Conservation (phyloP, 78 protist species). For the Protostelium mycophagum region DNA sequence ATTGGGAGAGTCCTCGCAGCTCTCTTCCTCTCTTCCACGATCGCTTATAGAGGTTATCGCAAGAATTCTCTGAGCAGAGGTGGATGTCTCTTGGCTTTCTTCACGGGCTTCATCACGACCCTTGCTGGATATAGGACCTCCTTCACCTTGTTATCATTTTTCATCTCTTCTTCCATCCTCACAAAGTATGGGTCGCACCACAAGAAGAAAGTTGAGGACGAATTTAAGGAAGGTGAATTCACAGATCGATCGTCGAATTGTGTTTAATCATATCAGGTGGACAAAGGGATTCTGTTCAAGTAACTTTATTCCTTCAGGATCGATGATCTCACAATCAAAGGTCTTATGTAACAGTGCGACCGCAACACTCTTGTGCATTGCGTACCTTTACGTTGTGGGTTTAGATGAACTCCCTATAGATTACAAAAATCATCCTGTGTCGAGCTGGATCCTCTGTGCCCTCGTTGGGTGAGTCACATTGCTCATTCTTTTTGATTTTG, state of each 20-base stretch:
- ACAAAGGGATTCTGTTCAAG: conserved; percentile 52
- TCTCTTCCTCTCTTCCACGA: not conserved
- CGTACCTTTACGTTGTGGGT: not conserved
- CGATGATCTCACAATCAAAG: too few relatives aligned
- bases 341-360: conserved; percentile 47
- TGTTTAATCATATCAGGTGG: conserved; percentile 15
- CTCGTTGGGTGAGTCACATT: conserved; percentile 9
- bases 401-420: not conserved
- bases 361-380: conserved; percentile 1
- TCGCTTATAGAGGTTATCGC: conserved; percentile 13
- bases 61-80: conserved; percentile 19
- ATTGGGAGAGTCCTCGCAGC: not conserved
- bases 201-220: conserved; percentile 46
- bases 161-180: conserved; percentile 27
- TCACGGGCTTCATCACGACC: conserved; percentile 11
- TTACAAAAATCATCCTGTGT: conserved; percentile 4
- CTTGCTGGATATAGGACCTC: conserved; percentile 8
- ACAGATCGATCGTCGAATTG: not conserved
- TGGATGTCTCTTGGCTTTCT: conserved; percentile 30
- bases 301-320: too few relatives aligned
- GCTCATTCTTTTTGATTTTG: not conserved
- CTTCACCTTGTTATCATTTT: conserved; percentile 14
- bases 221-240: conserved; percentile 7
- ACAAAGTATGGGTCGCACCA: conserved; percentile 42
- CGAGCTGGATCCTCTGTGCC: conserved; percentile 17